Evolutionary conservation across 2,329 filamentous ascomycete species (phyloP), one percentile per base, ranked within the genome.

Genomic region (Cryoendolithus antarcticus): DNA sequence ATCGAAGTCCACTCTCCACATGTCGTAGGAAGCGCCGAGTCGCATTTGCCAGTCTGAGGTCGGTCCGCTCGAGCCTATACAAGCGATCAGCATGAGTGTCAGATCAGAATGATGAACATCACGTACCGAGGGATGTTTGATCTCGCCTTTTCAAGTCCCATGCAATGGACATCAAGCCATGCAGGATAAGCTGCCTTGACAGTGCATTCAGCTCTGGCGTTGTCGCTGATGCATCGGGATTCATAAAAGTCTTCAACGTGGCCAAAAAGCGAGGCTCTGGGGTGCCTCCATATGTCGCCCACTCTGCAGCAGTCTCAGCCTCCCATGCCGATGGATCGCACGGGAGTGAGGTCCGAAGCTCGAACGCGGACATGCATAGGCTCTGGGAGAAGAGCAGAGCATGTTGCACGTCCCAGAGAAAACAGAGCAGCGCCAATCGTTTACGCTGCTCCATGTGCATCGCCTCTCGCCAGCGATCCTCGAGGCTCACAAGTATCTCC

Each of bases 401-500:
- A 43, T 79, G 74, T 39, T 79, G 74, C 0, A 73, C 76, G 46
- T 79, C 75, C 75, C 75, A 79, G 62, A 79, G 72, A 51, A 80
- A 80, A 50, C 74, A 79, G 4, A 76, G 60, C 30, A 77, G 64
- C 0, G 74, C 72, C 0, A 75, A 57, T 38, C 74, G 66, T 54
- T 77, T 77, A 41, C 72, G 72, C 44, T 75, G 70, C 48, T 79
- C 74, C 1, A 65, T 61, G 33, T 72, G 64, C 3, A 70, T 68
- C 60, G 71, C 74, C n/a, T 55, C 57, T 32, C 57, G 59, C 74
- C 74, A 79, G 2, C 65, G 54, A 7, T 58, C 50, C 2, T 72
- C 62, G 0, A 70, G 51, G 32, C 65, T 59, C 0, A 55, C 55
- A 27, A 27, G 24, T 27, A 8, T 27, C 24, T 27, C 24, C 24